Base-by-base conservation (phyloP, 345 rosid species). In the Cardiospermum halicacabum region DNA sequence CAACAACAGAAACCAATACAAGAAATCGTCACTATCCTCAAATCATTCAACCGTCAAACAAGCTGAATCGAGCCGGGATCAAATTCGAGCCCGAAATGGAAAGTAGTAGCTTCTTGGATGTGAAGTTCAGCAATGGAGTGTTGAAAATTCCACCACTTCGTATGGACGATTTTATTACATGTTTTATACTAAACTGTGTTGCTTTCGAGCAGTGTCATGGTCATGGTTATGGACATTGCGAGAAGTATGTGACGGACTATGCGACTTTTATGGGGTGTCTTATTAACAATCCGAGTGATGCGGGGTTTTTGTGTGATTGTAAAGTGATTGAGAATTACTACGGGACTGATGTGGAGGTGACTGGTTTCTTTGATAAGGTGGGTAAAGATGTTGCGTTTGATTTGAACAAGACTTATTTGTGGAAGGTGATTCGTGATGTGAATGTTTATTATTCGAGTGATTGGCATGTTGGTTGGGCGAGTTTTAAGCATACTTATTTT, bases 301-400 rank as follows among this genome's bases (percentile, higher is more conserved):
- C 86, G 5, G 97, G 74, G 81, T 71, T 84, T 65, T 66, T 91
- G 2, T 70, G 70, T 21, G 97, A 91, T 34, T 43, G 55, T 1
- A 75, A 79, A 58, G 83, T 91, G 19, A 37, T 88, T 4, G 96
- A 88, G 81, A 91, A 91, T 22, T 74, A 76, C 51, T 76, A 84
- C 0, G 96, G 97, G 0, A 85, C 89, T 0, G 97, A 91, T 8
- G 67, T 69, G 1, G 97, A 86, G 51, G 81, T 86, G 0, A 92
- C 89, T 0, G 31, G 42, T 30, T 77, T 91, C 40, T 69, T 83
- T 67, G 86, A 86, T 56, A 75, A 72, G 56, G 26, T 86, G 69
- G 93, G 97, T 0, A 91, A 76, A 69, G 97, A 91, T 31, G 82
- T 85, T 19, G 93, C 89, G 8, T 88, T 88, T 58, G 93, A 91